Evolutionary conservation across 768 basidiomycete genomes (phyloP), one percentile per base, ranked within the genome.

Genomic region (Calocera viscosa): DNA sequence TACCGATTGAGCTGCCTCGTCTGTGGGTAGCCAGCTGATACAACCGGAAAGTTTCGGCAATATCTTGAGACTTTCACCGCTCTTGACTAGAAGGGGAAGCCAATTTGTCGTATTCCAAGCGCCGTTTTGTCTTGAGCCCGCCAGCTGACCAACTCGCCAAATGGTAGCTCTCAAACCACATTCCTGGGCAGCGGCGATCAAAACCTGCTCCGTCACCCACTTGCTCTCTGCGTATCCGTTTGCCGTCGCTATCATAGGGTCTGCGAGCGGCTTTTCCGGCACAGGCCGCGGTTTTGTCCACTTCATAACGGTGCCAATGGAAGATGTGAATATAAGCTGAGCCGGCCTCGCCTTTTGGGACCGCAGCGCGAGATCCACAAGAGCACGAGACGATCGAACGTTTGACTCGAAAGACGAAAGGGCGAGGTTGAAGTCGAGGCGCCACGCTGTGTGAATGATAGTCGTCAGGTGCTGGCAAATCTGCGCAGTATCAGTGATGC

Each of bases 361-460:
- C 2, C 68, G 38, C 16, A 79, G 70, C 72, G 73, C 76, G 7
- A 82, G 73, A 47, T 80, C 75, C n/a, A 79, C 69, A 14, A 80
- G 71, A 43, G 79, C 77, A 2, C 80, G 77, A 1, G 78, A 77
- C 17, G 72, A 76, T 39, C 72, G 74, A 14, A 82, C 73, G 64
- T 74, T 80, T 2, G 77, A 76, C 38, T 80, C 80, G 64, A 82
- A 80, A 0, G 81, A 81, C 5, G 77, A 40, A 11, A 82, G 71
- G 1, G 72, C 72, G 35, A 79, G 65, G 64, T 77, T 81, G 67
- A 80, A 81, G 64, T 82, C 77, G 53, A 82, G 75, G 3, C 70
- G 70, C 77, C 77, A 80, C 11, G 77, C 79, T 77, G 49, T 19
- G 32, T 19, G 60, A 22, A 60, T 60, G 53, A 60, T 60, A 10